Evolutionary conservation across 768 basidiomycete genomes (phyloP), one percentile per base, ranked within the genome.

Genomic region (Termitomyces titanicus): DNA sequence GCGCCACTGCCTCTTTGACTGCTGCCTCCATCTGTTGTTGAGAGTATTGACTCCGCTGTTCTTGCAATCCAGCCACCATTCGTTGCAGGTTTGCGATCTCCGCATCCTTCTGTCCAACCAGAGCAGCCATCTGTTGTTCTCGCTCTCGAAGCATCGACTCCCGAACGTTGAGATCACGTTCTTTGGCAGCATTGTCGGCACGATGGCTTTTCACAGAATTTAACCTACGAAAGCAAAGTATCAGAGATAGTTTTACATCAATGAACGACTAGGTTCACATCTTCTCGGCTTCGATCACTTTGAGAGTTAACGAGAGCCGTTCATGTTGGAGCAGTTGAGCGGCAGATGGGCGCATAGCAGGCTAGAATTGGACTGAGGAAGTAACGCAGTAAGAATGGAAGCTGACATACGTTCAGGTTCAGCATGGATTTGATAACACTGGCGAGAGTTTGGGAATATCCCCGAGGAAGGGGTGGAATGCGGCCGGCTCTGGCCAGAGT

Each of bases 351-450:
- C 92, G 82, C 87, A 91, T 89, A 1, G 89, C 89, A 4, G 92
- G 92, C 90, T 93, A 48, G 11, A 25, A 12, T 15, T 39, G 22
- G 20, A 15, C 31, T 56, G 39, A 58, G 40, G 56, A 60, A 37
- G 35, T 29, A 24, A 17, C 22, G 20, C n/a, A 3, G 24, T 38
- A 33, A 1, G n/a, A 53, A 52, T n/a, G 17, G 10, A 35, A 37
- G n/a, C 43, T 31, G 42, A 17, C 68, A 10, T 64, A 93, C 92
- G 63, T 92, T 92, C 13, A 92, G 74, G 67, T 85, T 91, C 15
- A 94, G 69, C 93, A 96, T 94, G 0, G 88, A 80, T 66, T 88
- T 92, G 64, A 95, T 93, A 54, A 89, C 80, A n/a, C 75, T 75
- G 5, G 80, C 77, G 15, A 94, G 71, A 1, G 83, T 74, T 55